Conservation (phyloP, 495 filamentous ascomycete genomes). For the Rostrohypoxylon terebratum region DNA sequence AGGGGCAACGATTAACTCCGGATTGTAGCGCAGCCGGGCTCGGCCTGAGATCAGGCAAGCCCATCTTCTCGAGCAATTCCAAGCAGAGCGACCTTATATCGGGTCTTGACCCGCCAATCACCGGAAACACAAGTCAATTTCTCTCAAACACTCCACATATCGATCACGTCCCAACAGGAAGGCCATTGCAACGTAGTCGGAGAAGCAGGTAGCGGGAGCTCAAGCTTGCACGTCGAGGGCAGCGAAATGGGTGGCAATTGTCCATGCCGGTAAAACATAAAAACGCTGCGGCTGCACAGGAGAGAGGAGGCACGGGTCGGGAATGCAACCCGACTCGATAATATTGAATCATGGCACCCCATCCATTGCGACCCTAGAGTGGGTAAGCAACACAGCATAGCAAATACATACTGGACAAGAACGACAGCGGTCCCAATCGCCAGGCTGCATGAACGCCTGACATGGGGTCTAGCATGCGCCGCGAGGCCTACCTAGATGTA, state of each 20-base stretch:
- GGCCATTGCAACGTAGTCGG: conserved; percentile 45
- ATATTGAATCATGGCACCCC: conserved; percentile 39
- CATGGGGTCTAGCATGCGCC: conserved; percentile 32
- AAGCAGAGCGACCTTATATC: conserved; percentile 37
- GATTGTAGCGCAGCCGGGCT: conserved; percentile 38
- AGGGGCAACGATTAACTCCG: conserved; percentile 39
- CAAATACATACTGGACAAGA: conserved; percentile 38
- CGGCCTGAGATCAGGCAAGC: conserved; percentile 42
- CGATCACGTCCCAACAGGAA: conserved; percentile 46
- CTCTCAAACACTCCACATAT: conserved; percentile 45
- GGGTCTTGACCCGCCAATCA: conserved; percentile 40
- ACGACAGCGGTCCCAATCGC: conserved; percentile 43
- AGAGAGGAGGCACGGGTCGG: conserved; percentile 46
- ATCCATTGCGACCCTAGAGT: conserved; percentile 41
- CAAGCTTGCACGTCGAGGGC: conserved; percentile 30
- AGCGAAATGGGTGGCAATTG: conserved; percentile 41
- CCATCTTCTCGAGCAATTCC: conserved; percentile 29
- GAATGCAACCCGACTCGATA: conserved; percentile 50
- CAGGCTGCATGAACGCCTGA: conserved; percentile 49
- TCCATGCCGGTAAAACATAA: conserved; percentile 48
- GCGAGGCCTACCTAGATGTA: not conserved
- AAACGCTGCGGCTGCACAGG: conserved; percentile 48
- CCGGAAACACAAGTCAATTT: conserved; percentile 38
- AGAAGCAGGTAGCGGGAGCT: conserved; percentile 19
- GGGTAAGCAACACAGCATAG: conserved; percentile 46